Evolutionary conservation across 306 rosid species (phyloP).

Genomic region (Acmispon strigosus): DNA sequence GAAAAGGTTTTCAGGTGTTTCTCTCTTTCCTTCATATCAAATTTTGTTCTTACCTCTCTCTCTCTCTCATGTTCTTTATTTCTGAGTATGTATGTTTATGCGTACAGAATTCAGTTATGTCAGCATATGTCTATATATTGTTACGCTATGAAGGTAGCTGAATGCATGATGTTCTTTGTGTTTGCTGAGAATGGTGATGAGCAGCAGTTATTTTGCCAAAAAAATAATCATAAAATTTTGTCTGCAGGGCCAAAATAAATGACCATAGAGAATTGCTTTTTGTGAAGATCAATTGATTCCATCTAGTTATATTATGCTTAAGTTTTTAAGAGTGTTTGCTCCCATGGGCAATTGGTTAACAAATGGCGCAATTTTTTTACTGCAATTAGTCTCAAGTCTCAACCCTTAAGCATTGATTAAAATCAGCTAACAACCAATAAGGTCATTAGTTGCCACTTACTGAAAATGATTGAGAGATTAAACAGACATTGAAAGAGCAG

Average conservation of each 20-base stretch:
- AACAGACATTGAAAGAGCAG: no score
- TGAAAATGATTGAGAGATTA: no score
- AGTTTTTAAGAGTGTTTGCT: not conserved
- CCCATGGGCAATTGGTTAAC: no score
- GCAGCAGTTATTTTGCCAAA: not conserved
- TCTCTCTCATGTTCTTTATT: not conserved
- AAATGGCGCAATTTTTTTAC: no score
- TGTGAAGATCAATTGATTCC: not conserved
- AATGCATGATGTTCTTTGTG: not conserved
- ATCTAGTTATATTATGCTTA: not conserved
- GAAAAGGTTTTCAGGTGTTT: conserved; percentile 94
- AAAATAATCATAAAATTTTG: not conserved
- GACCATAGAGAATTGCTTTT: not conserved
- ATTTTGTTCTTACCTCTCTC: not conserved
- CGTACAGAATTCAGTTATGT: not conserved
- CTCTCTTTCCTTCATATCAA: not conserved
- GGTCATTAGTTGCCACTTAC: no score
- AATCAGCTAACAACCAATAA: no score
- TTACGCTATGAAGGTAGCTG: not conserved
- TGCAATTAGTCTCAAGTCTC: no score
- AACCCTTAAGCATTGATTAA: no score
- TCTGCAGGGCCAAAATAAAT: not conserved
- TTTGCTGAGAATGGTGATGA: not conserved
- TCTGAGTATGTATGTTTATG: not conserved
- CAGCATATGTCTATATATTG: not conserved